These are phyloP conservation scores for Fusarium fujikuroi DNA, from an alignment of 2,329 filamentous ascomycete genomes.

Conservation along the genomic window DNA sequence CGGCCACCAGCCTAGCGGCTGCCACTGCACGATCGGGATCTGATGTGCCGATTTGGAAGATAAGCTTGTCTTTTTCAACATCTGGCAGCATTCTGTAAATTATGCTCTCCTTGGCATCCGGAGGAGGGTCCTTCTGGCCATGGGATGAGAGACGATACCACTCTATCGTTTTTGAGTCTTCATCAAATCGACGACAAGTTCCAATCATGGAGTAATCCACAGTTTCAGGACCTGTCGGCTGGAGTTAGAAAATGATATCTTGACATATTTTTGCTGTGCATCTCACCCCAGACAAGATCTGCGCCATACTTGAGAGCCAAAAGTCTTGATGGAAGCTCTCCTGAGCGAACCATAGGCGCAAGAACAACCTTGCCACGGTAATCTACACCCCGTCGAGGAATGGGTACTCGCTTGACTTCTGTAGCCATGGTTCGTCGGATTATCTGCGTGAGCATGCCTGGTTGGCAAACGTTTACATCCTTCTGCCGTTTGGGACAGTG, in stretches of 20 bases:
- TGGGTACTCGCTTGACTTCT: constrained; percentile 76
- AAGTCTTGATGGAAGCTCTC: constrained; percentile 90
- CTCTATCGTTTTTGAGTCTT: constrained; percentile 81
- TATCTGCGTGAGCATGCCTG: constrained; percentile 48
- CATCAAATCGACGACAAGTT: constrained; percentile 80
- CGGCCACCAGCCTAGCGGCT: constrained; percentile 84
- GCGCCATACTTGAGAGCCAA: constrained; percentile 93
- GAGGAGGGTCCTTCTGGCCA: constrained; percentile 66
- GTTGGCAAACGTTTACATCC: constrained; percentile 19
- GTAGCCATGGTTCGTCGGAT: constrained; percentile 67
- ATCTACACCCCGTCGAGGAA: constrained; percentile 88
- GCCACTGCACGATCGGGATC: constrained; percentile 84
- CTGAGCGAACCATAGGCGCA: constrained; percentile 98
- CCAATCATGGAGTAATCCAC: constrained; percentile 94
- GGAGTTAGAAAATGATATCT: background rate
- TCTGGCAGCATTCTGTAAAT: constrained; percentile 87
- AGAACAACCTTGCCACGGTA: constrained; percentile 94
- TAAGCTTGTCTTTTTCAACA: constrained; percentile 77
- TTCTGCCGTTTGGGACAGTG: background rate
- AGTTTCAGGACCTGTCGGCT: constrained; percentile 80
- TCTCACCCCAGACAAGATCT: constrained; percentile 91
- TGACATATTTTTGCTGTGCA: background rate
- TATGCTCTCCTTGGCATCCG: constrained; percentile 70
- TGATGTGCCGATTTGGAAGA: constrained; percentile 93
- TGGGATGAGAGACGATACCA: constrained; percentile 83